Conservation (phyloP, 257 asterid species). For the Salvia miltiorrhiza region DNA sequence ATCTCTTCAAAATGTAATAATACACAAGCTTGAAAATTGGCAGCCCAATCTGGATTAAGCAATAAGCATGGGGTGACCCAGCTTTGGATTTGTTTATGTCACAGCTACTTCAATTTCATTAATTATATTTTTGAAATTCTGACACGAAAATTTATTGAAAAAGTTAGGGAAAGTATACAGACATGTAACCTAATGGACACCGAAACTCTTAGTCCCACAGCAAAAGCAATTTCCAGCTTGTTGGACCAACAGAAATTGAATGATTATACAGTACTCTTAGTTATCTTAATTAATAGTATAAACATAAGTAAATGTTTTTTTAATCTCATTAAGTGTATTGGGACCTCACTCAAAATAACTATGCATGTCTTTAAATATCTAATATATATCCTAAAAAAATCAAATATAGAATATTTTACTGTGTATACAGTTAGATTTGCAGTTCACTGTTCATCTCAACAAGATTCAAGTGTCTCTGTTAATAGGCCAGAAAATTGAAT, state of each 20-base stretch:
- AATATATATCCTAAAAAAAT: too few relatives aligned
- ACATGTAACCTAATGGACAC: neutral
- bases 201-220: slow-evolving; percentile 2
- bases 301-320: neutral
- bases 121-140: neutral
- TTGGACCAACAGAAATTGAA: neutral
- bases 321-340: neutral
- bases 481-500: too few relatives aligned
- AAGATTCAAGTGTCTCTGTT: too few relatives aligned
- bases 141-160: neutral
- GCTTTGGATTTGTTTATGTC: neutral
- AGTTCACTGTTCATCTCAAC: too few relatives aligned
- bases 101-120: neutral
- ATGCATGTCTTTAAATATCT: too few relatives aligned
- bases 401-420: too few relatives aligned
- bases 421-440: too few relatives aligned
- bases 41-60: neutral
- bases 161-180: neutral
- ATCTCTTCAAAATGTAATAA: slow-evolving; percentile 17
- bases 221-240: slow-evolving; percentile 9
- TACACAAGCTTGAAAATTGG: slow-evolving; percentile 15
- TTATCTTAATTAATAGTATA: too few relatives aligned
- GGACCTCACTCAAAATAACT: neutral
- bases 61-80: neutral
- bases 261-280: neutral